These are phyloP conservation scores for Ensete ventricosum DNA, from an alignment of 176 grass and related monocot species.

Conservation along the genomic window DNA sequence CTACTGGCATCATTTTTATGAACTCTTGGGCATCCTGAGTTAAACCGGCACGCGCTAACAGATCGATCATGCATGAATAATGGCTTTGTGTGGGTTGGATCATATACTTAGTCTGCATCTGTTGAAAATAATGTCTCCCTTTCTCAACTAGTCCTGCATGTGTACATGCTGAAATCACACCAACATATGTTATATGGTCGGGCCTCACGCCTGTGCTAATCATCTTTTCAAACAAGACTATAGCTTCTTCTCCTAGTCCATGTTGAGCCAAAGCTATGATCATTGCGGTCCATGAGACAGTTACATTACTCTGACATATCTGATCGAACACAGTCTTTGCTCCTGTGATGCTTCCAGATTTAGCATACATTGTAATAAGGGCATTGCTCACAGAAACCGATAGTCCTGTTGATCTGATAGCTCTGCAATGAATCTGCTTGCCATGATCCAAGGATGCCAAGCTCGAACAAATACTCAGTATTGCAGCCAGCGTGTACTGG, in stretches of 20 bases:
- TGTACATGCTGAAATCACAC: constrained; percentile 63
- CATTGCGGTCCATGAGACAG: constrained; percentile 85
- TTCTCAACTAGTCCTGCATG: constrained; percentile 58
- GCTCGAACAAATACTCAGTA: constrained; percentile 64
- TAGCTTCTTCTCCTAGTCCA: constrained; percentile 57
- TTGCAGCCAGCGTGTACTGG: constrained; percentile 61
- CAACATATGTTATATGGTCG: constrained; percentile 62
- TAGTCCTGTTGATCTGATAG: constrained; percentile 43
- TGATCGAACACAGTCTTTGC: constrained; percentile 53
- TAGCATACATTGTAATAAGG: constrained; percentile 61
- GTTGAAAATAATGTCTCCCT: constrained; percentile 56
- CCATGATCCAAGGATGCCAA: constrained; percentile 60
- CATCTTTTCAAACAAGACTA: constrained; percentile 73
- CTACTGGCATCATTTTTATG: constrained; percentile 50
- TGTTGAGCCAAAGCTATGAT: constrained; percentile 73
- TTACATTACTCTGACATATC: constrained; percentile 45
- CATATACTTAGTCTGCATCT: constrained; percentile 54
- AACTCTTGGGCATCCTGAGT: constrained; percentile 70
- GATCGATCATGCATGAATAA: constrained; percentile 86
- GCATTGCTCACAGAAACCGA: constrained; percentile 68
- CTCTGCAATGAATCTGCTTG: constrained; percentile 80
- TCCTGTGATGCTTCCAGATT: constrained; percentile 50
- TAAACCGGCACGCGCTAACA: constrained; percentile 44
- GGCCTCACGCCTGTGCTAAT: constrained; percentile 45
- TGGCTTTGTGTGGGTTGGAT: constrained; percentile 68